Conservation (phyloP, 176 grass and related monocot species). For the Luzula sylvatica region DNA sequence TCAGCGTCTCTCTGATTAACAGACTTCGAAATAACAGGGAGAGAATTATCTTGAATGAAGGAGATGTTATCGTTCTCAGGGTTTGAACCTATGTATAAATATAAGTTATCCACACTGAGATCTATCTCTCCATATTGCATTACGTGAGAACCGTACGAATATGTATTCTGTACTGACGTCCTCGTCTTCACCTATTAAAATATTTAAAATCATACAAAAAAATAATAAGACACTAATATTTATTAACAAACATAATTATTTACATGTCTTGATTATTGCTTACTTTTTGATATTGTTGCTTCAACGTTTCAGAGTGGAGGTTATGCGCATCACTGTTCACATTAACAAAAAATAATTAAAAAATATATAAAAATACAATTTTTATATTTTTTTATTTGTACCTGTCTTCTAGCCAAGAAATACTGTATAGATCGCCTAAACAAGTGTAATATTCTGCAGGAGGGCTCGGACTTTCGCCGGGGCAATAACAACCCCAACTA, state of each 20-base stretch:
- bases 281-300: conserved; percentile 78
- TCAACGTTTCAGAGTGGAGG: conserved; percentile 67
- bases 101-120: conserved; percentile 42
- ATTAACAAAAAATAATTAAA: not conserved
- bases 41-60: conserved; percentile 60
- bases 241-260: not conserved
- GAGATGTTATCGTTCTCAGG: conserved; percentile 64
- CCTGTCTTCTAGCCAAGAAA: conserved; percentile 99
- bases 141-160: conserved; percentile 67
- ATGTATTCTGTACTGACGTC: conserved; percentile 44
- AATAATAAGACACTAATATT: not conserved
- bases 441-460: conserved; percentile 80
- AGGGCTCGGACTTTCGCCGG: conserved; percentile 49
- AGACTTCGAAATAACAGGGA: conserved; percentile 38
- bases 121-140: conserved; percentile 83
- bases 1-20: conserved; percentile 94
- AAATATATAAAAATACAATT: no score
- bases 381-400: conserved; percentile 47
- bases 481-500: conserved; percentile 95
- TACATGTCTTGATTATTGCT: conserved; percentile 3
- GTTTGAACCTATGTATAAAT: conserved; percentile 74
- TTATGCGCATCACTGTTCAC: conserved; percentile 77
- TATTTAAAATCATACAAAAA: conserved; percentile 2
- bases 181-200: conserved; percentile 68
- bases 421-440: conserved; percentile 84